Conservation (phyloP, 2,329 filamentous ascomycete genomes). For the Gaeumannomyces sp. region DNA sequence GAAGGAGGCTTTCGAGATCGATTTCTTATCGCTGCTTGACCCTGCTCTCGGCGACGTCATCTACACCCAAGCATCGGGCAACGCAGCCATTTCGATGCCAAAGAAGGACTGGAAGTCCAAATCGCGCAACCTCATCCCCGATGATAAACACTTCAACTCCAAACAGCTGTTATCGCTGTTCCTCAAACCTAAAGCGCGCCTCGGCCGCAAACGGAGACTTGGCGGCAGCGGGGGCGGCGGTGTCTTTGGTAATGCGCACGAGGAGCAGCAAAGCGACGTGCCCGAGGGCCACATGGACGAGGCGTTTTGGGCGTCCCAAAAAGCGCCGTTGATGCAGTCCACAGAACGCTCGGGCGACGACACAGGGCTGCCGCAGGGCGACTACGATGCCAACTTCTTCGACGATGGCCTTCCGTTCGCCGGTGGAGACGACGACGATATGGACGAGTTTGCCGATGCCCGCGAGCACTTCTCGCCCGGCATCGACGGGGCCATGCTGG, state of each 20-base stretch:
- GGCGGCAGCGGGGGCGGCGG: constrained; percentile 35
- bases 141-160: constrained; percentile 98
- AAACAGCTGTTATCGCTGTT: constrained; percentile 84
- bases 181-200: constrained; percentile 85
- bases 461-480: constrained; percentile 63
- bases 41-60: constrained; percentile 66
- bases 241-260: constrained; percentile 25
- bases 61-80: constrained; percentile 74
- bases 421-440: constrained; percentile 64
- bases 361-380: constrained; percentile 56
- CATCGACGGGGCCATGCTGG: constrained; percentile 37
- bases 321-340: constrained; percentile 35
- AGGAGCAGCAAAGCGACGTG: constrained; percentile 38
- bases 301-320: constrained; percentile 84
- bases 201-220: constrained; percentile 58
- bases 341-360: constrained; percentile 38
- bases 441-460: constrained; percentile 72
- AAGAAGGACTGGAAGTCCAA: constrained; percentile 97
- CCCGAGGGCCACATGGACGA: constrained; percentile 81
- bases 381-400: constrained; percentile 98
- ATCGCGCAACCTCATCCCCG: constrained; percentile 84
- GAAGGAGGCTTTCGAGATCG: constrained; percentile 92
- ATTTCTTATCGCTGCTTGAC: constrained; percentile 74
- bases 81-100: constrained; percentile 74
- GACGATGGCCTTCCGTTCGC: constrained; percentile 71